Conservation (phyloP, 768 basidiomycete species). For the Lyophyllum decastes region DNA sequence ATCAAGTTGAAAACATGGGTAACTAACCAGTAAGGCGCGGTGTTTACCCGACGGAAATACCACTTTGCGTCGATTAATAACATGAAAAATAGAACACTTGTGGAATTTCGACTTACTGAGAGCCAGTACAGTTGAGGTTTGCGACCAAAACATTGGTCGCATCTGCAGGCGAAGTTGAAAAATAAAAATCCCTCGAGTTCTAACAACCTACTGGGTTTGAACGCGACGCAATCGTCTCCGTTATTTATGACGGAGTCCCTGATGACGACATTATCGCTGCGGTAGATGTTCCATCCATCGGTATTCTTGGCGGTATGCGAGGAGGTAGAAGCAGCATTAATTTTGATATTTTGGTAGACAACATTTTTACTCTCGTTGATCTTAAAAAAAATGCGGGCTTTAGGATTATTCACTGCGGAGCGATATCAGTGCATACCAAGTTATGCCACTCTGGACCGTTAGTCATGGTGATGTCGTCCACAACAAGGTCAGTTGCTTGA, state of each 20-base stretch:
- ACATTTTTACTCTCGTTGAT: conserved; percentile 51
- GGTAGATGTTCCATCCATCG: conserved; percentile 68
- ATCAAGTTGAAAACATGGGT: background rate
- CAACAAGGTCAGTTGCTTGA: conserved; percentile 47
- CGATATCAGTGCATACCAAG: conserved; percentile 30
- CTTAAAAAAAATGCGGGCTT: conserved; percentile 21
- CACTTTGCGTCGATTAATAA: conserved; percentile 30
- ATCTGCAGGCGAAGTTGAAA: conserved; percentile 22
- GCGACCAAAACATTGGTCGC: conserved; percentile 59
- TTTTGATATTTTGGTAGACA: conserved; percentile 45
- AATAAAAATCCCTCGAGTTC: background rate
- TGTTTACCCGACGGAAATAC: conserved; percentile 51
- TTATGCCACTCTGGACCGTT: conserved; percentile 58
- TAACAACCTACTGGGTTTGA: conserved; percentile 46
- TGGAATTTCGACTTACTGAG: conserved; percentile 42
- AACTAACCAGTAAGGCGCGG: background rate
- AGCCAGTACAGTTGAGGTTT: conserved; percentile 60
- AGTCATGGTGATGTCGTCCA: conserved; percentile 49
- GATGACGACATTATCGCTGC: conserved; percentile 51
- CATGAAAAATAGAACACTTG: background rate
- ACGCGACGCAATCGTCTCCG: conserved; percentile 61
- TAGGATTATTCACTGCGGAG: background rate
- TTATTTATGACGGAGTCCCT: conserved; percentile 52
- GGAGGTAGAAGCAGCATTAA: conserved; percentile 47
- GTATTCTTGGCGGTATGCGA: conserved; percentile 46